Base-by-base conservation (phyloP, 2,329 filamentous ascomycete species). In the Corynespora cassiicola region DNA sequence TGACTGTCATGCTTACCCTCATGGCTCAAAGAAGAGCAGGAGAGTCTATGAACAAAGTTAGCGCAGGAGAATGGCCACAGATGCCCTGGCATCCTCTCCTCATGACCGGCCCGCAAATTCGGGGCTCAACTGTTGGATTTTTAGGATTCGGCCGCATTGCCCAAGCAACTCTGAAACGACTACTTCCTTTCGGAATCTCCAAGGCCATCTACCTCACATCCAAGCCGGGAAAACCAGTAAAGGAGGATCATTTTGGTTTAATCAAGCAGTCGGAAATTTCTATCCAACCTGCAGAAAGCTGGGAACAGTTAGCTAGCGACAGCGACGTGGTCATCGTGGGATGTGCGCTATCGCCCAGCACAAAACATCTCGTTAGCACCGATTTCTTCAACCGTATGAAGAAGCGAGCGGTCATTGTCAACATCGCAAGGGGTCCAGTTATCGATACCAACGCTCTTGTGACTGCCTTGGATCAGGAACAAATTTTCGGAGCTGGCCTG, bases 351-450 rank as follows among this genome's bases (percentile, higher is more conserved):
- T 59, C 61, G 4, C 50, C 50, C 2, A 41, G 38, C 9, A 65
- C 61, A 2, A 62, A 56, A 21, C 55, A 65, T 38, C 37, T 65
- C 3, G 47, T 65, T 6, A 50, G 48, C 23, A 45, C 46, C 2
- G 45, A 52, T 7, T 65, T 65, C 45, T 73, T 82, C 18, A 61
- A 43, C 1, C 63, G 65, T 50, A 79, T 78, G 73, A 81, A 80
- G 58, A 66, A 72, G 12, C 73, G 75, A 0, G 73, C 78, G 0
- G 69, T 81, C 5, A 63, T 82, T 17, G 70, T 82, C 37, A 82
- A 82, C 50, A 81, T 79, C 0, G 79, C 78, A 5, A 69, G 79
- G 15, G 79, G 79, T 0, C 74, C 75, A 2, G 70, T 82, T 12
- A 74, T 82, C 21, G 75, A 82, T 48, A 79, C 81, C 39, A 66